Conservation (phyloP, 2,329 filamentous ascomycete genomes). For the Trichoderma atrobrunneum region DNA sequence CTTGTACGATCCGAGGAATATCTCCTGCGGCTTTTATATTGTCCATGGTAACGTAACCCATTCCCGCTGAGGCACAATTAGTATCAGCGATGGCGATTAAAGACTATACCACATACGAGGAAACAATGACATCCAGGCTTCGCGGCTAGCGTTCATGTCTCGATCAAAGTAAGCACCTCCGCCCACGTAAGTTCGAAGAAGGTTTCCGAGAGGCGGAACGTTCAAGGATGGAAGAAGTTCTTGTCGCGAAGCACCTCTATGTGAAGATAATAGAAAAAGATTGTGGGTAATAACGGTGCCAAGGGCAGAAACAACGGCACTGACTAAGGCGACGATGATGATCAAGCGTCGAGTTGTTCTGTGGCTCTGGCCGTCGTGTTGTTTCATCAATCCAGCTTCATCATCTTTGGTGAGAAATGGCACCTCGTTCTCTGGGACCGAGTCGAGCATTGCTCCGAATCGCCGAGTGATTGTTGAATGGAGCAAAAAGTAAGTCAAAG, state of each 20-base stretch:
- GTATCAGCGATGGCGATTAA: no score
- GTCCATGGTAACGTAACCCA: no score
- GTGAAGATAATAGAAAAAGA: neutral
- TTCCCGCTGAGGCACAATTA: no score
- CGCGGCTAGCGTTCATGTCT: neutral
- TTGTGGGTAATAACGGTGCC: no score
- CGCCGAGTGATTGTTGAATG: neutral
- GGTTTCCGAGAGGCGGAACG: neutral
- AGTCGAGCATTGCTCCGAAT: neutral
- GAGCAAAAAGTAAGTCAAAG: no score
- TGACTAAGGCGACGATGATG: no score
- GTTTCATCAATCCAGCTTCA: neutral
- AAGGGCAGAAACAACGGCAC: no score
- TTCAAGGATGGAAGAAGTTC: neutral
- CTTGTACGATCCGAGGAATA: neutral
- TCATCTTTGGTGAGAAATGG: neutral
- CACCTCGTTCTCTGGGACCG: neutral
- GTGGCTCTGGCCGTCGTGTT: neutral
- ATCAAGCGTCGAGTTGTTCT: no score
- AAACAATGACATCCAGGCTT: constrained; percentile 7
- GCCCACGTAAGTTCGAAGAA: constrained; percentile 1
- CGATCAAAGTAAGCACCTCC: neutral
- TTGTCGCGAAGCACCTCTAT: neutral
- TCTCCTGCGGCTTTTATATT: neutral
- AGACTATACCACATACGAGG: neutral